Conservation (phyloP, 169 alveolate species). For the Besnoitia besnoiti region DNA sequence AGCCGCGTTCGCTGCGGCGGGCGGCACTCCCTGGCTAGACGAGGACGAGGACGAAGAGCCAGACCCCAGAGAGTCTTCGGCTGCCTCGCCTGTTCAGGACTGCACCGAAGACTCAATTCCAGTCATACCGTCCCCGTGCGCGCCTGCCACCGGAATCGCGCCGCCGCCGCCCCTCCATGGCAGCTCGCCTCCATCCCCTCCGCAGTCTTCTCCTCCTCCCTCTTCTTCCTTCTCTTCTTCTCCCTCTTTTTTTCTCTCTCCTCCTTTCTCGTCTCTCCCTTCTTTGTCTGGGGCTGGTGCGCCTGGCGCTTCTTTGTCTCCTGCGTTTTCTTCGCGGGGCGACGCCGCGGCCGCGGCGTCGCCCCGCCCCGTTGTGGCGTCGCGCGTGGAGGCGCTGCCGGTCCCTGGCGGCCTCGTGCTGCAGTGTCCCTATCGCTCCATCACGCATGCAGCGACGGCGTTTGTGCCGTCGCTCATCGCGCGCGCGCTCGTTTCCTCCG, state of each 20-base stretch:
- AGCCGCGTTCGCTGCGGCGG: background rate
- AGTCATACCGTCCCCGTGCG: no score
- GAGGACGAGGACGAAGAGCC: background rate
- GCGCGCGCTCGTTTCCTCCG: constrained; percentile 59
- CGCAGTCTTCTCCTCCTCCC: background rate
- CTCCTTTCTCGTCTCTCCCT: background rate
- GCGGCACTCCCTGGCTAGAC: background rate
- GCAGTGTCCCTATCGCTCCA: constrained; percentile 78
- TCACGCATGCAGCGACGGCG: constrained; percentile 75
- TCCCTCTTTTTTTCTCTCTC: background rate
- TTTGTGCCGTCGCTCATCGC: constrained; percentile 73
- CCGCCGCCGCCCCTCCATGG: background rate
- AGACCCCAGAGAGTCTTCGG: no score
- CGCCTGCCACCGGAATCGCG: background rate
- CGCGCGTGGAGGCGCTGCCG: background rate
- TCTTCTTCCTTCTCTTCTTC: background rate
- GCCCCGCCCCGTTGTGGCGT: background rate
- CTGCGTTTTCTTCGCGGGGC: background rate
- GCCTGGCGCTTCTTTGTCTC: background rate
- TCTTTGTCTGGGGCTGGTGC: no score
- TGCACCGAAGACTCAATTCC: no score
- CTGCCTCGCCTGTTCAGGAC: no score
- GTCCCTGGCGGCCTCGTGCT: constrained; percentile 70
- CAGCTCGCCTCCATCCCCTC: background rate
- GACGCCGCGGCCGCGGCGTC: background rate